Evolutionary conservation across 257 asterid genomes (phyloP).

Genomic region (Scutellaria barbata): DNA sequence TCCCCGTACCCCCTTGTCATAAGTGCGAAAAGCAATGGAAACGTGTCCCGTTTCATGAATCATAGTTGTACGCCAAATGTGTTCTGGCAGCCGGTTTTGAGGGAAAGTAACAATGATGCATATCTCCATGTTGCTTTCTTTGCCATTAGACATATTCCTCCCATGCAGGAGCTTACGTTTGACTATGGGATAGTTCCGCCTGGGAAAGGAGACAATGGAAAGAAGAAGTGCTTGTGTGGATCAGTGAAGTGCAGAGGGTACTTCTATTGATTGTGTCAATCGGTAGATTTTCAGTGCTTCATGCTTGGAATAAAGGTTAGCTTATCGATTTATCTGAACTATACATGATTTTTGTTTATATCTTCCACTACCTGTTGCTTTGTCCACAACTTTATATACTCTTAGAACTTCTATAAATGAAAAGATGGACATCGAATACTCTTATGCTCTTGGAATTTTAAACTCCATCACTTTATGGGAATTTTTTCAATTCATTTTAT

Average conservation of each 20-base stretch:
- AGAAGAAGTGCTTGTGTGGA: constrained; percentile 83
- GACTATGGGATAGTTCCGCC: constrained; percentile 74
- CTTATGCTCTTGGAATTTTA: too few relatives aligned
- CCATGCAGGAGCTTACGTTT: constrained; percentile 84
- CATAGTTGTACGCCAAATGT: constrained; percentile 90
- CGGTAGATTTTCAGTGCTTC: constrained; percentile 20
- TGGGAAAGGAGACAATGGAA: constrained; percentile 59
- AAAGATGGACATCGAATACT: not conserved
- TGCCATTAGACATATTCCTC: constrained; percentile 82
- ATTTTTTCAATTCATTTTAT: too few relatives aligned
- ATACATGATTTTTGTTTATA: not conserved
- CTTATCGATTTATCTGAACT: constrained; percentile 5
- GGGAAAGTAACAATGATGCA: constrained; percentile 62
- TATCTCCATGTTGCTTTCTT: constrained; percentile 84
- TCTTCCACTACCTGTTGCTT: not conserved
- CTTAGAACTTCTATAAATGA: not conserved
- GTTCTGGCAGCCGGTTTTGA: constrained; percentile 84
- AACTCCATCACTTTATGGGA: too few relatives aligned
- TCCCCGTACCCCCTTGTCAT: constrained; percentile 79
- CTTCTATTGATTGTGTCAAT: constrained; percentile 52
- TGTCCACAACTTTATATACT: not conserved
- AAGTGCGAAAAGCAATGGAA: constrained; percentile 74
- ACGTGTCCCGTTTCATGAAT: constrained; percentile 95
- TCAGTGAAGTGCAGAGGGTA: constrained; percentile 73
- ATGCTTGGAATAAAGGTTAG: constrained; percentile 34